phyloP scores from a whole-genome alignment of 108 stramenopile species.

The Cyclotella sp. region DNA sequence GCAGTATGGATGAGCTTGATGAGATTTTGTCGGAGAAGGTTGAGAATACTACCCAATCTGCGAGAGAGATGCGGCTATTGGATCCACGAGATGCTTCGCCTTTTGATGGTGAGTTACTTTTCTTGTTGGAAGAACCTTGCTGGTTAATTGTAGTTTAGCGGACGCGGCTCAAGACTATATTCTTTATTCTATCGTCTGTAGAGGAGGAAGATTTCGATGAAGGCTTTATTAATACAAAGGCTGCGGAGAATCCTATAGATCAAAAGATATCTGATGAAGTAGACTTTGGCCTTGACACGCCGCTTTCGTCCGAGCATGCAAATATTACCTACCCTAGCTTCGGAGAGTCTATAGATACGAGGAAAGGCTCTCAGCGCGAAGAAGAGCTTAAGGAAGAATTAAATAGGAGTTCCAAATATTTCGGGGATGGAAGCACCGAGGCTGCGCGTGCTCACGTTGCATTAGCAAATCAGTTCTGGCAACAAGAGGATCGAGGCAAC shows the following conservation, averaged over 20 bases:
- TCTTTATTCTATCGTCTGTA: background rate
- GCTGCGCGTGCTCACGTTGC: constrained; percentile 27
- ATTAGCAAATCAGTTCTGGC: constrained; percentile 33
- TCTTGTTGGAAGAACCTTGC: background rate
- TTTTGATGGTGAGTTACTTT: constrained; percentile 19
- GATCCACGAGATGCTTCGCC: background rate
- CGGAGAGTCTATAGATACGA: background rate
- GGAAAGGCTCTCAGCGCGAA: background rate
- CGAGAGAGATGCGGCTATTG: background rate
- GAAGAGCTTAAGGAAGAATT: constrained; percentile 13
- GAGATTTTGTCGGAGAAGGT: constrained; percentile 19
- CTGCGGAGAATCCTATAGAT: background rate
- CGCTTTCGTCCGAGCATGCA: constrained; percentile 8
- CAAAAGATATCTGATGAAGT: constrained; percentile 16
- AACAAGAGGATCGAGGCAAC: constrained; percentile 26
- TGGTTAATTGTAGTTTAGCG: background rate
- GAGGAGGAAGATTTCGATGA: background rate
- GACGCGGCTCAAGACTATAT: background rate
- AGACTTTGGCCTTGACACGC: constrained; percentile 14
- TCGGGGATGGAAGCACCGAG: constrained; percentile 27
- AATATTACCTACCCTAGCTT: constrained; percentile 7
- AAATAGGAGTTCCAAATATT: constrained; percentile 1
- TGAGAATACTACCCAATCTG: background rate
- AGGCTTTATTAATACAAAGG: background rate
- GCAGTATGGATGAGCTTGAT: constrained; percentile 38